A percentile compares a stretch with the other conserved stretches of the same genome.
Conservation (phyloP, 2,329 filamentous ascomycete genomes). For the Ophiocordyceps camponoti-saundersi region DNA sequence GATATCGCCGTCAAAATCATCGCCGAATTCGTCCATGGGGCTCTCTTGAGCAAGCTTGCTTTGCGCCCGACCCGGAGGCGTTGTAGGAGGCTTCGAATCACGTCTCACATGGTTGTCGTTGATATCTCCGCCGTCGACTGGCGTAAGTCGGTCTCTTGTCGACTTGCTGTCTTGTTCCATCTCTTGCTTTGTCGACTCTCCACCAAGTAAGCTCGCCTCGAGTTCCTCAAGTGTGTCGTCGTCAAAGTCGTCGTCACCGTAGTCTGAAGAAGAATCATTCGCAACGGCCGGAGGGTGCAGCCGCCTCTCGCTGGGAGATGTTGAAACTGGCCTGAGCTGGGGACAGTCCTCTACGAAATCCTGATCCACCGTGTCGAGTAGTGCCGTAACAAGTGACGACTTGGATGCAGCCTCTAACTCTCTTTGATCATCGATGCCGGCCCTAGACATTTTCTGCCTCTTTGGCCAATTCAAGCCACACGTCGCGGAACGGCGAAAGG, state of each 20-base stretch:
- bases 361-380: conserved; percentile 48
- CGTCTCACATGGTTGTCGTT: not conserved
- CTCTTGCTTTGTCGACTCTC: not conserved
- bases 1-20: conserved; percentile 47
- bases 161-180: not conserved
- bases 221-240: conserved; percentile 41
- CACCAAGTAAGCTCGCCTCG: conserved; percentile 23
- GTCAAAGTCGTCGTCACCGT: conserved; percentile 40
- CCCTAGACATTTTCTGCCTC: conserved; percentile 36
- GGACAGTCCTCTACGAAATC: conserved; percentile 28
- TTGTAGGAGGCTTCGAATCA: not conserved
- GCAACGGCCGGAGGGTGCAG: conserved; percentile 4
- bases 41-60: conserved; percentile 4
- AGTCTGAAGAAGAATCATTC: conserved; percentile 24
- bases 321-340: conserved; percentile 15
- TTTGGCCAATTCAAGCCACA: conserved; percentile 59
- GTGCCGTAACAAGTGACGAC: conserved; percentile 38
- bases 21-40: conserved; percentile 17
- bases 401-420: conserved; percentile 34
- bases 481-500: conserved; percentile 48
- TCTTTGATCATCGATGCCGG: conserved; percentile 16
- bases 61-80: not conserved
- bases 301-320: conserved; percentile 25
- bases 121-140: not conserved
- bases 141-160: not conserved